Conservation (phyloP, 2,329 filamentous ascomycete genomes). For the Exophiala mesophila region DNA sequence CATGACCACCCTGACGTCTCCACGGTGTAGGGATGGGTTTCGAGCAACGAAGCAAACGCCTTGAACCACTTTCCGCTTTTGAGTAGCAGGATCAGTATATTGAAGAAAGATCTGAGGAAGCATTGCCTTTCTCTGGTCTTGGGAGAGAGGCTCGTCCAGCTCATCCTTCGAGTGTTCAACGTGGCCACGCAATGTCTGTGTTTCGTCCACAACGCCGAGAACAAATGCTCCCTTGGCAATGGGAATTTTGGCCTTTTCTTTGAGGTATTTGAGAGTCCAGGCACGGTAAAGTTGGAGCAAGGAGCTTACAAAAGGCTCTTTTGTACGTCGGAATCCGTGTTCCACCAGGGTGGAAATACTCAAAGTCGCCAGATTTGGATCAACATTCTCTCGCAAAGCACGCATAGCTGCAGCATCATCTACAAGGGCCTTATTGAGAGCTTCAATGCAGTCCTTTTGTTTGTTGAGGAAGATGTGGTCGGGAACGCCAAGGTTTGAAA, state of each 20-base stretch:
- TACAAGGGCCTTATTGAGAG: constrained; percentile 64
- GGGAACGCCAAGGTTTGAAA: constrained; percentile 70
- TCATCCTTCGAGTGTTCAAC: constrained; percentile 42
- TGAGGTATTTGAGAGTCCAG: constrained; percentile 84
- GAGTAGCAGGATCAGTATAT: constrained; percentile 56
- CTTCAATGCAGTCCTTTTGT: constrained; percentile 65
- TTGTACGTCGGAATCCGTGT: constrained; percentile 68
- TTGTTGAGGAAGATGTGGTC: constrained; percentile 63
- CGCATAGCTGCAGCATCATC: constrained; percentile 60
- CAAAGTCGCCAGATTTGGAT: constrained; percentile 77
- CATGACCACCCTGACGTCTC: constrained; percentile 81
- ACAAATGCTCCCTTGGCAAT: constrained; percentile 81
- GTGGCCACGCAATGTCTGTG: constrained; percentile 67
- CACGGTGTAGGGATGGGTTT: constrained; percentile 90
- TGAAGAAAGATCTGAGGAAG: constrained; percentile 89
- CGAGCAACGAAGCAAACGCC: constrained; percentile 80
- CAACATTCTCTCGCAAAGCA: constrained; percentile 69
- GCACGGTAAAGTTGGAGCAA: constrained; percentile 78
- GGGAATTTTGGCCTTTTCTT: constrained; percentile 83
- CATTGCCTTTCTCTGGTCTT: constrained; percentile 43
- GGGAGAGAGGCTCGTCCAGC: constrained; percentile 25
- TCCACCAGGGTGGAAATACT: constrained; percentile 69
- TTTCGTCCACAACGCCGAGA: constrained; percentile 85
- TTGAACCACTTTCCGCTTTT: constrained; percentile 60
- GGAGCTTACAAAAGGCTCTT: constrained; percentile 78